Percentiles rank a stretch among this genome's conserved stretches.
These are phyloP conservation scores for Fusarium foetens DNA, from an alignment of 2,329 filamentous ascomycete genomes.

Conservation along the genomic window DNA sequence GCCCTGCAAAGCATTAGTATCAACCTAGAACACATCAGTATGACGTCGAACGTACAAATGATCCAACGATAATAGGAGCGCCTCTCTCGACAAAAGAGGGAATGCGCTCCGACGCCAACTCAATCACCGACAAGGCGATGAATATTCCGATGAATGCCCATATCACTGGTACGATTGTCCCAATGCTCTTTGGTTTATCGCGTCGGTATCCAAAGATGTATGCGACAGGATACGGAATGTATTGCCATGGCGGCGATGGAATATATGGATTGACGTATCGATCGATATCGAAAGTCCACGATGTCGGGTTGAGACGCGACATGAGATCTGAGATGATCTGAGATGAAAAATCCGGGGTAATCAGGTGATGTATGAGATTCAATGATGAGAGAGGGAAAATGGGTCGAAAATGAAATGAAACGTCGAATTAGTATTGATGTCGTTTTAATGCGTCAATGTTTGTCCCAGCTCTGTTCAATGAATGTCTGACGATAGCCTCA, in stretches of 20 bases:
- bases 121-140: slow-evolving; percentile 67
- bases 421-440: slow-evolving; percentile 2
- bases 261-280: slow-evolving; percentile 76
- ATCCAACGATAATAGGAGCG: slow-evolving; percentile 72
- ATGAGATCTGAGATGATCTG: slow-evolving; percentile 13
- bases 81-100: slow-evolving; percentile 62
- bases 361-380: neutral
- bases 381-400: neutral
- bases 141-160: slow-evolving; percentile 76
- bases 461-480: neutral
- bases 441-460: neutral
- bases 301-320: slow-evolving; percentile 30
- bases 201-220: slow-evolving; percentile 74
- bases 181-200: slow-evolving; percentile 52
- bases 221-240: slow-evolving; percentile 72
- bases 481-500: slow-evolving; percentile 9
- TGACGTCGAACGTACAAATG: slow-evolving; percentile 62
- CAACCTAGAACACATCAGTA: too few species aligned
- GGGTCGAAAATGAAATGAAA: neutral
- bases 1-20: slow-evolving; percentile 59
- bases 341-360: slow-evolving; percentile 12
- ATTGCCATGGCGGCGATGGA: slow-evolving; percentile 70
- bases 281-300: slow-evolving; percentile 79
- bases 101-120: slow-evolving; percentile 65
- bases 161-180: slow-evolving; percentile 67